Percentiles rank a stretch among this genome's conserved stretches.
phyloP scores from a whole-genome alignment of 495 filamentous ascomycete genomes.

The Extremus antarcticus region DNA sequence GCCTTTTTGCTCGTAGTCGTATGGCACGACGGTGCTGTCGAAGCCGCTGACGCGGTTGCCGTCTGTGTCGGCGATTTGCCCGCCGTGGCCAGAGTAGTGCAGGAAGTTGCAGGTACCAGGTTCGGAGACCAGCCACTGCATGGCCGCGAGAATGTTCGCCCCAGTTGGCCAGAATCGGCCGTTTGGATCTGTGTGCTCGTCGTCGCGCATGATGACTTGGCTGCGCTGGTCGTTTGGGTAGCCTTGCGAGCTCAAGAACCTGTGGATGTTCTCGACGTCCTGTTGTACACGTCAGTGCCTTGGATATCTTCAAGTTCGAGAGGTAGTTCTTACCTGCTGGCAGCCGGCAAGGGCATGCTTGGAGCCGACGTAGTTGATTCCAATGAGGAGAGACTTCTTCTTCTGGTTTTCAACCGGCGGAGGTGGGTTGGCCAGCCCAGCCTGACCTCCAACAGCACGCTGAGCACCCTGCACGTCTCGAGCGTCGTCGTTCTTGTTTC shows the following conservation, averaged over 20 bases:
- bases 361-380: constrained; percentile 51
- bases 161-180: constrained; percentile 43
- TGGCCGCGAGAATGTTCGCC: constrained; percentile 44
- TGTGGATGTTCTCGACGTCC: constrained; percentile 33
- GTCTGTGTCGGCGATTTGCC: constrained; percentile 27
- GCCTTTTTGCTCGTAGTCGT: constrained; percentile 21
- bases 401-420: background rate
- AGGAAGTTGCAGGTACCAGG: constrained; percentile 42
- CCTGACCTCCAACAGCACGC: background rate
- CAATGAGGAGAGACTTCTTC: constrained; percentile 48
- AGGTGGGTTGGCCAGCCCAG: background rate
- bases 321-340: constrained; percentile 48
- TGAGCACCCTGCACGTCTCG: background rate
- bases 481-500: background rate
- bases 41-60: constrained; percentile 29
- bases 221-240: constrained; percentile 37
- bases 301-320: no score
- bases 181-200: constrained; percentile 33
- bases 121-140: constrained; percentile 43
- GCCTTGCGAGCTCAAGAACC: constrained; percentile 29
- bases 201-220: constrained; percentile 45
- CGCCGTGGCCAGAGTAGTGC: constrained; percentile 48
- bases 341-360: constrained; percentile 43
- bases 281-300: no score
- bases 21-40: constrained; percentile 36